Conservation (phyloP, 768 basidiomycete genomes). For the Nevesoporus exiguus region DNA sequence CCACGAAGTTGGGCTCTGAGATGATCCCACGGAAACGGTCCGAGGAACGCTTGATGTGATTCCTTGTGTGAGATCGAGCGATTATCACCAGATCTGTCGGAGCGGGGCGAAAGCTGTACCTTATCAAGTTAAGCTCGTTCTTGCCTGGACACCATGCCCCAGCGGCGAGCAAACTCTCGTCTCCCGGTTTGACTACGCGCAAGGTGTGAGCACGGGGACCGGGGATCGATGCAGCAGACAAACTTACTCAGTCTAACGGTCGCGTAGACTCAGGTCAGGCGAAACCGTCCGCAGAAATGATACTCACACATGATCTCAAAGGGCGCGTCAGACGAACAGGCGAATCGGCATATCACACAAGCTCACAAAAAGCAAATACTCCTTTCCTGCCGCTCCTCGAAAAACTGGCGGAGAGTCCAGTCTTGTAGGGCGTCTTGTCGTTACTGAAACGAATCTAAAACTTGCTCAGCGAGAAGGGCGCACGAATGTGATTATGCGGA, state of each 20-base stretch:
- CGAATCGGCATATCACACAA: not conserved
- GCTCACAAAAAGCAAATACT: conserved; percentile 81
- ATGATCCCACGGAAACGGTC: conserved; percentile 64
- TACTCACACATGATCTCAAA: conserved; percentile 24
- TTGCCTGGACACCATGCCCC: conserved; percentile 79
- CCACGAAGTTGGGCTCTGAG: conserved; percentile 65
- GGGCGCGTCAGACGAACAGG: conserved; percentile 5
- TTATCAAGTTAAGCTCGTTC: conserved; percentile 73
- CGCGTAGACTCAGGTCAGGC: not conserved
- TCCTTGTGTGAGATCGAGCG: conserved; percentile 32
- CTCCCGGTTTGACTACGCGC: conserved; percentile 57
- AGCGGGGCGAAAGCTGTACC: conserved; percentile 38
- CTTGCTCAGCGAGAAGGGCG: conserved; percentile 5
- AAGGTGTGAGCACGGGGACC: conserved; percentile 4
- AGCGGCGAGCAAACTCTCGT: conserved; percentile 70
- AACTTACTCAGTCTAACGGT: conserved; percentile 22
- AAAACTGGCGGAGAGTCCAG: conserved; percentile 73
- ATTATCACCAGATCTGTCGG: not conserved
- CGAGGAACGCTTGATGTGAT: conserved; percentile 61
- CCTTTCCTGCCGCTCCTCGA: conserved; percentile 90
- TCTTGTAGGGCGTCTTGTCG: conserved; percentile 96
- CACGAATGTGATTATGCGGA: conserved; percentile 21
- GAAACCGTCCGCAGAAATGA: not conserved
- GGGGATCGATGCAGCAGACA: not conserved
- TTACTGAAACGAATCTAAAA: conserved; percentile 81